These are phyloP conservation scores for Dittrichia graveolens DNA, from an alignment of 129 eudicot species.

Conservation along the genomic window DNA sequence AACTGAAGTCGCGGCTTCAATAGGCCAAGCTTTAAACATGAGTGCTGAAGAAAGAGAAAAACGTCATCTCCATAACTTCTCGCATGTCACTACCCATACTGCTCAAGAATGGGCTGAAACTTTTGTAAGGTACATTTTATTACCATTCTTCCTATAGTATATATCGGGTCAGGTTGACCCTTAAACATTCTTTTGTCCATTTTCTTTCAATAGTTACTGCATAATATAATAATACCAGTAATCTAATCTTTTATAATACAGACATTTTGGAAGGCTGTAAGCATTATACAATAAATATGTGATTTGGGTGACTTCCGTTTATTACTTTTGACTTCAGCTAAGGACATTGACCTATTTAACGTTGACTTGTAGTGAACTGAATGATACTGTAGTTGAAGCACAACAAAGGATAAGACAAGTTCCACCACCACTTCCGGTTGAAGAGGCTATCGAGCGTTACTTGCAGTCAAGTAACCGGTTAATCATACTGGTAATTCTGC, in stretches of 20 bases:
- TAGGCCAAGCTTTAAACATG: slow-evolving; percentile 90
- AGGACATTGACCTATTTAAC: slow-evolving; percentile 16
- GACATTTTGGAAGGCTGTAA: too few relatives aligned
- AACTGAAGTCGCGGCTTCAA: slow-evolving; percentile 89
- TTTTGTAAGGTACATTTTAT: slow-evolving; percentile 71
- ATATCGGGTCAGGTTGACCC: not conserved
- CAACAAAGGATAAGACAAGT: slow-evolving; percentile 84
- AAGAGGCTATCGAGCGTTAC: slow-evolving; percentile 61
- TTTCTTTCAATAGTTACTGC: not conserved
- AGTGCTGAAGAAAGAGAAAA: slow-evolving; percentile 89
- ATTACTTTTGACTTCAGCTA: slow-evolving; percentile 4
- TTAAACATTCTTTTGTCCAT: not conserved
- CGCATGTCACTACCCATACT: slow-evolving; percentile 87
- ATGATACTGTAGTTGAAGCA: slow-evolving; percentile 95
- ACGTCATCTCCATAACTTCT: slow-evolving; percentile 79
- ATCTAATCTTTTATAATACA: too few relatives aligned
- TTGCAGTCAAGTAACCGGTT: slow-evolving; percentile 75
- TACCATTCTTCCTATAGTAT: not conserved
- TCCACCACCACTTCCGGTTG: slow-evolving; percentile 67
- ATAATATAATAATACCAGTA: too few relatives aligned
- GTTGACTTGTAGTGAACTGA: slow-evolving; percentile 63
- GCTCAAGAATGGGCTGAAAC: slow-evolving; percentile 98
- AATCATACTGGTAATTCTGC: slow-evolving; percentile 75
- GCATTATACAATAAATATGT: not conserved
- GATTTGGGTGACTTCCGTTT: not conserved